Conservation (phyloP, 1,139 yeast species). For the Protomyces inouyei region DNA sequence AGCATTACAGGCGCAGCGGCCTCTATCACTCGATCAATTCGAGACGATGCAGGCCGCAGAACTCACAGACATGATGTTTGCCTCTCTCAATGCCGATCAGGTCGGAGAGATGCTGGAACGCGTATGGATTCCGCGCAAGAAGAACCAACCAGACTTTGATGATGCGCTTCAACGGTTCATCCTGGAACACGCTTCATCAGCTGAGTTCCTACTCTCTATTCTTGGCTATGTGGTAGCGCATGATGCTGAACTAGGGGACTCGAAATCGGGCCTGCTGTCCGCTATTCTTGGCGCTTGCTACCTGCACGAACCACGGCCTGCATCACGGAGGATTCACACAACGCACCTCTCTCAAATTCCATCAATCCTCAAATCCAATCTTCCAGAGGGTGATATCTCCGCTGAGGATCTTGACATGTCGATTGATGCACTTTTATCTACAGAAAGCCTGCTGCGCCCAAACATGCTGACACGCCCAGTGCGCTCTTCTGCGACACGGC, state of each 20-base stretch:
- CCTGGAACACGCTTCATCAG: background rate
- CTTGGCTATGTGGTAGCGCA: background rate
- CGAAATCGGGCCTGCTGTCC: background rate
- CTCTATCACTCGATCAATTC: background rate
- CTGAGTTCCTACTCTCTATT: background rate
- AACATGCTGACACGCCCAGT: background rate
- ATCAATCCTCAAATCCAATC: background rate
- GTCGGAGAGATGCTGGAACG: background rate
- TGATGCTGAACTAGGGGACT: background rate
- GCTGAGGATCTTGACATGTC: background rate
- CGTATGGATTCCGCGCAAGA: slow-evolving; percentile 1
- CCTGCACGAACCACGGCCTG: background rate
- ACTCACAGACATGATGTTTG: background rate
- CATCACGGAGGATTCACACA: background rate
- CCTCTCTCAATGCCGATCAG: background rate
- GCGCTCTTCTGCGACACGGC: background rate
- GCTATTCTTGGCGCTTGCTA: background rate
- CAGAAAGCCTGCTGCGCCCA: background rate
- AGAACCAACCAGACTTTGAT: background rate
- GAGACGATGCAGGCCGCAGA: background rate
- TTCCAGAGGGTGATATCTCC: background rate
- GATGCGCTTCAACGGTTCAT: background rate
- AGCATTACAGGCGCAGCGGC: background rate
- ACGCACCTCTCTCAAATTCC: background rate
- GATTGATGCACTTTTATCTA: background rate